Conservation (phyloP, 768 basidiomycete species). For the Trametes cubensis region DNA sequence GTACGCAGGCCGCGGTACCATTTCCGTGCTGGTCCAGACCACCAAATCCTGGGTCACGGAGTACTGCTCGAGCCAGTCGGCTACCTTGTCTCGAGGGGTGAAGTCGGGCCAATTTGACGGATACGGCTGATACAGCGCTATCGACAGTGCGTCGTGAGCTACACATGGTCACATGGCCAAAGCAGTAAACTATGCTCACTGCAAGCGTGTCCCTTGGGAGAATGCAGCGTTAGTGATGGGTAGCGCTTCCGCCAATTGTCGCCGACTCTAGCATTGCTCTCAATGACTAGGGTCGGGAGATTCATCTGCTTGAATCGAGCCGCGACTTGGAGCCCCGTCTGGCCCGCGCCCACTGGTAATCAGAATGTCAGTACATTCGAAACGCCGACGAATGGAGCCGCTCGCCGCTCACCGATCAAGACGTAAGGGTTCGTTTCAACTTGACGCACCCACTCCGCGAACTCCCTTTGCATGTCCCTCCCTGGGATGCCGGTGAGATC, state of each 20-base stretch:
- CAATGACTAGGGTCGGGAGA: constrained; percentile 58
- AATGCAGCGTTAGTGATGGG: constrained; percentile 53
- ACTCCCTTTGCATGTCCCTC: constrained; percentile 34
- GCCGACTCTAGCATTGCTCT: constrained; percentile 55
- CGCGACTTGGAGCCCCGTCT: constrained; percentile 66
- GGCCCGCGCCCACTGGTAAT: constrained; percentile 59
- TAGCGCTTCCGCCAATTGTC: constrained; percentile 66
- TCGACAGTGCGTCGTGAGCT: background rate
- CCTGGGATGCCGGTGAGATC: constrained; percentile 41
- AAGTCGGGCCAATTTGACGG: constrained; percentile 23
- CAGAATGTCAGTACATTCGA: constrained; percentile 22
- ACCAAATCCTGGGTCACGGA: constrained; percentile 61
- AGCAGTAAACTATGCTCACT: constrained; percentile 45
- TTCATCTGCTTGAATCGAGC: constrained; percentile 62
- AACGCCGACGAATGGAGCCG: background rate
- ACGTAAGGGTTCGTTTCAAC: constrained; percentile 44
- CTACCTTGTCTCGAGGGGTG: constrained; percentile 59
- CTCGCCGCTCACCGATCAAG: background rate
- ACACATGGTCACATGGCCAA: constrained; percentile 31
- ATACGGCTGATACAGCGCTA: constrained; percentile 14
- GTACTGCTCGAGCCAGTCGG: constrained; percentile 67
- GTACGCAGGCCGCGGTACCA: constrained; percentile 41
- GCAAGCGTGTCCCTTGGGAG: constrained; percentile 13
- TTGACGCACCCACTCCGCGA: constrained; percentile 36
- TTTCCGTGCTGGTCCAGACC: constrained; percentile 58